phyloP scores from a whole-genome alignment of 75 land plant genomes.

The Gnetum montanum region DNA sequence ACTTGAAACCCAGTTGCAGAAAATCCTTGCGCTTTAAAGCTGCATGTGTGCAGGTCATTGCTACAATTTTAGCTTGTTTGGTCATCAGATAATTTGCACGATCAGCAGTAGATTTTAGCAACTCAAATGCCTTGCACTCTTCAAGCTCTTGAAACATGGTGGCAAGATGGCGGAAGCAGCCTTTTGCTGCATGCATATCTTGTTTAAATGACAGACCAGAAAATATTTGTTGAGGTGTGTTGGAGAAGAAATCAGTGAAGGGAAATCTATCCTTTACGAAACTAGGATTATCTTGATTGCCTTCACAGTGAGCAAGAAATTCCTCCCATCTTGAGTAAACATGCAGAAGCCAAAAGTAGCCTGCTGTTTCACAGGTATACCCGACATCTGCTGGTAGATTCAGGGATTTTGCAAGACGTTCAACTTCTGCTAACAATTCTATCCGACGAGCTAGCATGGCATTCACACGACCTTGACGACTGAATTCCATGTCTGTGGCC shows the following conservation, averaged over 20 bases:
- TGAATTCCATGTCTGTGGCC: conserved; percentile 90
- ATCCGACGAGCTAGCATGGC: conserved; percentile 96
- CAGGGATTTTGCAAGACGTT: conserved; percentile 82
- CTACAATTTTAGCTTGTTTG: conserved; percentile 97
- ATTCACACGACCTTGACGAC: conserved; percentile 98
- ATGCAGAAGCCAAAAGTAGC: conserved; percentile 95
- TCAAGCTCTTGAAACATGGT: conserved; percentile 96
- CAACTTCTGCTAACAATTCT: conserved; percentile 87
- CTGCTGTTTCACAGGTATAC: conserved; percentile 98
- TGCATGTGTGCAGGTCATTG: conserved; percentile 99
- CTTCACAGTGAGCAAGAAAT: conserved; percentile 75
- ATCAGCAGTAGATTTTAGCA: conserved; percentile 92
- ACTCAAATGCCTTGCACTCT: conserved; percentile 96
- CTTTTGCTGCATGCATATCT: conserved; percentile 93
- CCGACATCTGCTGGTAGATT: conserved; percentile 89
- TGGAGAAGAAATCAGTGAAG: conserved; percentile 74
- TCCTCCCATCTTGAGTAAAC: conserved; percentile 96
- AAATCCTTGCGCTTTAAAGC: conserved; percentile 94
- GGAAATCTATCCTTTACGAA: conserved; percentile 89
- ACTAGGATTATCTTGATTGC: conserved; percentile 48
- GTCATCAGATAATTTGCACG: conserved; percentile 97
- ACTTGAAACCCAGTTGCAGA: conserved; percentile 84
- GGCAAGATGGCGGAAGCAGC: conserved; percentile 88
- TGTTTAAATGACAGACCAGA: conserved; percentile 76
- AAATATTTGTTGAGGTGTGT: conserved; percentile 67